These are phyloP conservation scores for Fusarium illudens DNA, from an alignment of 2,329 filamentous ascomycete species.

Conservation along the genomic window DNA sequence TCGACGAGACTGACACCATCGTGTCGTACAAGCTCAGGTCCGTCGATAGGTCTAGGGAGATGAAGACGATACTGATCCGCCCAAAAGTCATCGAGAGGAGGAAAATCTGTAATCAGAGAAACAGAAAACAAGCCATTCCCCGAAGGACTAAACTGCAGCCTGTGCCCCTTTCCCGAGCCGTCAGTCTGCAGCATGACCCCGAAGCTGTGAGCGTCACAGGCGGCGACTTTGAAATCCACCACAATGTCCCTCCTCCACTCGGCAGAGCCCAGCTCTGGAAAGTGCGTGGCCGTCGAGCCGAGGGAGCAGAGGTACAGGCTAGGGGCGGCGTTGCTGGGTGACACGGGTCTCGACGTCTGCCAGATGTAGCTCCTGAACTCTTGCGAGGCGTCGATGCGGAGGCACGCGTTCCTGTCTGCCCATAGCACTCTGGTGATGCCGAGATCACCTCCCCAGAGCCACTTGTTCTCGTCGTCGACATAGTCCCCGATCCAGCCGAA, in stretches of 20 bases:
- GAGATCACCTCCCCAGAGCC: conserved; percentile 50
- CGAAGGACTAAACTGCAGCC: conserved; percentile 37
- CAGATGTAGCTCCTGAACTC: conserved; percentile 35
- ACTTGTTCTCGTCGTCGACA: conserved; percentile 46
- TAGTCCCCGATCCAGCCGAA: conserved; percentile 50
- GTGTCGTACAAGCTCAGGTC: conserved; percentile 48
- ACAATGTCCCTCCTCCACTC: conserved; percentile 33
- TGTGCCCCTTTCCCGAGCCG: conserved; percentile 38
- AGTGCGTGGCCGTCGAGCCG: conserved; percentile 38
- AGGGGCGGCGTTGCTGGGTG: conserved; percentile 34
- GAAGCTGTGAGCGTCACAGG: conserved; percentile 42
- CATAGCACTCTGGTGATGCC: conserved; percentile 45
- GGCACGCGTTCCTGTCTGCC: conserved; percentile 38
- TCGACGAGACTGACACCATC: conserved; percentile 40
- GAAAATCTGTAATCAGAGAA: conserved; percentile 43
- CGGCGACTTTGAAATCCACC: conserved; percentile 37
- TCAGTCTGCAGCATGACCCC: conserved; percentile 44
- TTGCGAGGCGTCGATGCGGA: conserved; percentile 39
- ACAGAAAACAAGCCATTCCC: conserved; percentile 40
- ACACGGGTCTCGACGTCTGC: conserved; percentile 27
- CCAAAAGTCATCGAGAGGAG: conserved; percentile 51
- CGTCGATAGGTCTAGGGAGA: conserved; percentile 45
- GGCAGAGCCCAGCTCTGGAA: conserved; percentile 34
- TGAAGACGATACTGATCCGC: conserved; percentile 48
- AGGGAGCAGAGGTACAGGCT: conserved; percentile 40